Percentiles rank a stretch among this genome's conserved stretches.
Conservation (phyloP, 2,329 filamentous ascomycete genomes). For the Coniochaeta ligniaria region DNA sequence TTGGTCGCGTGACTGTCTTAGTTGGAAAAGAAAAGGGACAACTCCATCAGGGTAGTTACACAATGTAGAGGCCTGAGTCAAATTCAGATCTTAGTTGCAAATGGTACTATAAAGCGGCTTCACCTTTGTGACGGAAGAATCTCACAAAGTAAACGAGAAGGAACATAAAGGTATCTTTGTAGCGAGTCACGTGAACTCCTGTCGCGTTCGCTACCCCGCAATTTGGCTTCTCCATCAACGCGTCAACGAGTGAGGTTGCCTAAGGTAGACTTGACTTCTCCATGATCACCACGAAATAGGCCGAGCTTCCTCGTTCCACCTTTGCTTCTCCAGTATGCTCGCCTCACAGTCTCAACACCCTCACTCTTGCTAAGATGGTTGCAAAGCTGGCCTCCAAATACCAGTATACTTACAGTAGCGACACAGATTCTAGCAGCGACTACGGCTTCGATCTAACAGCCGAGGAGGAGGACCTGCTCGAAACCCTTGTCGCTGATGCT, state of each 20-base stretch:
- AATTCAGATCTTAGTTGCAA: no score
- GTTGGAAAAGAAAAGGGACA: background rate
- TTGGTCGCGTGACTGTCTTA: background rate
- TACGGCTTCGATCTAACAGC: conserved; percentile 39
- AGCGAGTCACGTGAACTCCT: background rate
- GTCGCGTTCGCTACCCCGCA: background rate
- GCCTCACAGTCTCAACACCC: background rate
- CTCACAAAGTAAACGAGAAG: background rate
- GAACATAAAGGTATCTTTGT: background rate
- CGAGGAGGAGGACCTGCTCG: conserved; percentile 38
- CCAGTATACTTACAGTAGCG: conserved; percentile 6
- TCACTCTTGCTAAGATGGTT: background rate
- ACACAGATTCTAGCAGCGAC: conserved; percentile 29
- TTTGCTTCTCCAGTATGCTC: background rate
- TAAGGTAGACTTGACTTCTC: background rate
- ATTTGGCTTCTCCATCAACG: background rate
- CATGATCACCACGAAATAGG: no score
- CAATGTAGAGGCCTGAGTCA: no score
- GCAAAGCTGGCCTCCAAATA: background rate
- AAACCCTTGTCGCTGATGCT: conserved; percentile 11
- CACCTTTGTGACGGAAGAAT: background rate
- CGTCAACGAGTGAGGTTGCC: background rate
- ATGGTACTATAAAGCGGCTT: background rate
- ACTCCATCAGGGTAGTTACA: background rate
- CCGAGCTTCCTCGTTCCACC: background rate